Base-by-base conservation (phyloP, 352 stramenopile species). In the Globisporangium orthogonon region DNA sequence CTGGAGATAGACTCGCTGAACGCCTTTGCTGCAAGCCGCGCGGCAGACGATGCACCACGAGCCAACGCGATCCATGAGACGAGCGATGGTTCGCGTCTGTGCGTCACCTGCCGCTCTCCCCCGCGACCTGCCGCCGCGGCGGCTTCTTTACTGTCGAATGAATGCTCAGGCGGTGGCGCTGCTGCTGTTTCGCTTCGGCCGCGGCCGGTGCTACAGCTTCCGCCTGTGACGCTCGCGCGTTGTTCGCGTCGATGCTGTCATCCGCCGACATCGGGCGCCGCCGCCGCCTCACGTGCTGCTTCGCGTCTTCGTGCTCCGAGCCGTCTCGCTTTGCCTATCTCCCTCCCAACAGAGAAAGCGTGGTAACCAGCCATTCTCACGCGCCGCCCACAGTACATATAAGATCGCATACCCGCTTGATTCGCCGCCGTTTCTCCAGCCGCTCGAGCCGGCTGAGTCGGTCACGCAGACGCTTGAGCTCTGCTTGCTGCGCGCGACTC, bases 361-460 rank as follows among this genome's bases (percentile, higher is more conserved):
- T 23, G 10, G 33, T 37, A 37, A 37, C 33, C 23, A 23, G 10
- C 33, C 33, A 9, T 37, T 37, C 33, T 37, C 33, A 37, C 6
- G 33, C 33, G 33, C 33, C 33, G 17, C 9, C 23, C 23, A 23
- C 23, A 23, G 23, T 1, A 23, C 17, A 52, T 46, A 47, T 7
- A 13, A 30, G 37, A 55, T 50, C 15, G 9, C 11, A 4, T 29
- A 40, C 39, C 7, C 48, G 46, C 6, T 31, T 48, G 10, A 17
- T 17, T 3, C 11, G 2, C 4, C 11, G 37, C 7, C 13, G 37
- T 7, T 53, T 54, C 57, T 47, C 5, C 15, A 60, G 52, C n/a
- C 56, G 58, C 66, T 79, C 64, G 15, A 87, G 52, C n/a, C 56
- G 58, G 64, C 78, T 62, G 15, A 87, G 64, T 44, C 57, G 56